Evolutionary conservation across 2,329 filamentous ascomycete species (phyloP).

Genomic region (Iodosphaeria phyllophila): DNA sequence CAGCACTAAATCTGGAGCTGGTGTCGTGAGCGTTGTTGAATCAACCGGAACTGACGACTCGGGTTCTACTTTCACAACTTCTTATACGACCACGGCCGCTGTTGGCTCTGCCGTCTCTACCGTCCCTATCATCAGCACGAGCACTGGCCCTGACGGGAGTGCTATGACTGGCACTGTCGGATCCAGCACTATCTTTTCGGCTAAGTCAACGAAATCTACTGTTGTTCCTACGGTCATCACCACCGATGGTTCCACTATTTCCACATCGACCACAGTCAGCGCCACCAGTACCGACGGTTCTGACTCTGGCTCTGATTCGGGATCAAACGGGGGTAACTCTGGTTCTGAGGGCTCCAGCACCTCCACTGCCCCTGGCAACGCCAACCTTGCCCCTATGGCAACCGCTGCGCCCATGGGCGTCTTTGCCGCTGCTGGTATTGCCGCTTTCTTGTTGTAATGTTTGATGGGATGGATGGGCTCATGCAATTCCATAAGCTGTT

Average conservation of each 20-base stretch:
- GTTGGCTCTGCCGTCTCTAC: constrained; percentile 4
- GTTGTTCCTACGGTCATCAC: neutral
- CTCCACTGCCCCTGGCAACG: constrained; percentile 1
- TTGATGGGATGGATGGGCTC: too few species aligned
- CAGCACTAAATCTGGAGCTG: constrained; percentile 3
- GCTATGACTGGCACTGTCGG: too few species aligned
- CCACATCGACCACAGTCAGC: constrained; percentile 1
- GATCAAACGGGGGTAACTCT: constrained; percentile 2
- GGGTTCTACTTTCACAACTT: too few species aligned
- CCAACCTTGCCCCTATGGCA: constrained; percentile 5
- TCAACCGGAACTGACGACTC: too few species aligned
- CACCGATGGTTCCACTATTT: neutral
- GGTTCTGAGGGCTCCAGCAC: constrained; percentile 5
- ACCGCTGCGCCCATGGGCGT: constrained; percentile 12
- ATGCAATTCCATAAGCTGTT: neutral
- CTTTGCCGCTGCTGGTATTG: constrained; percentile 12
- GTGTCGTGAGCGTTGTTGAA: constrained; percentile 2
- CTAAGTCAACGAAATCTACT: constrained; percentile 1
- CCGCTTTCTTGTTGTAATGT: constrained; percentile 11
- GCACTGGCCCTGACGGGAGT: neutral
- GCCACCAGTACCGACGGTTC: constrained; percentile 1
- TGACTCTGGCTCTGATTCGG: constrained; percentile 1
- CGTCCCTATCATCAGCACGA: constrained; percentile 4
- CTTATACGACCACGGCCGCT: too few species aligned
- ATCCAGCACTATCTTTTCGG: constrained; percentile 4